Conservation (phyloP, 352 stramenopile genomes). For the Globisporangium radiosum region DNA sequence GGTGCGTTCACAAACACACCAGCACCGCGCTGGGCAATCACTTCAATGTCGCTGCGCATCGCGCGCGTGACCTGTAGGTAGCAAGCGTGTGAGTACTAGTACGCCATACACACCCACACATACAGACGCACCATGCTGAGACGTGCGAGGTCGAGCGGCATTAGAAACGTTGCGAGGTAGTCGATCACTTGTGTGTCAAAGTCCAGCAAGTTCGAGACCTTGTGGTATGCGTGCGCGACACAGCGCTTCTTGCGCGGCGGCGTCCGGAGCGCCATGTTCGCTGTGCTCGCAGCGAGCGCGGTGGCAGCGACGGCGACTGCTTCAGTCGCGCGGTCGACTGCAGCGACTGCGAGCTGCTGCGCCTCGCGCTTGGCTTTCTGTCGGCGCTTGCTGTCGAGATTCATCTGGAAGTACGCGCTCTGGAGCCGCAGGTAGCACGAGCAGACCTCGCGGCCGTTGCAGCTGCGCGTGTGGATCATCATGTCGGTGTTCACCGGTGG, state of each 20-base stretch:
- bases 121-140: constrained; percentile 50
- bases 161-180: constrained; percentile 37
- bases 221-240: constrained; percentile 4
- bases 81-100: neutral
- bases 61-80: constrained; percentile 33
- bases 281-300: neutral
- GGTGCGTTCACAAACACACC: constrained; percentile 32
- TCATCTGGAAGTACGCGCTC: constrained; percentile 63
- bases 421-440: constrained; percentile 62
- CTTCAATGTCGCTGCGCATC: constrained; percentile 40
- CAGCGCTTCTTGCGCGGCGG: constrained; percentile 3
- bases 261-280: neutral
- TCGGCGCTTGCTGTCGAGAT: constrained; percentile 32
- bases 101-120: constrained; percentile 1
- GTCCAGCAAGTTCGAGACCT: constrained; percentile 43
- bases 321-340: neutral
- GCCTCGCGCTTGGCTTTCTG: constrained; percentile 21
- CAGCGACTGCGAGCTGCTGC: constrained; percentile 6
- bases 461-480: constrained; percentile 51
- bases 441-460: constrained; percentile 56
- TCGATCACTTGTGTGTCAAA: constrained; percentile 45
- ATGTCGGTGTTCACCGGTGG: no score
- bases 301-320: neutral
- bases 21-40: constrained; percentile 35
- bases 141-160: constrained; percentile 26